A percentile compares a stretch with the other conserved stretches of the same genome.
These are phyloP conservation scores for Ilyonectria robusta DNA, from an alignment of 2,329 filamentous ascomycete species.

Conservation along the genomic window DNA sequence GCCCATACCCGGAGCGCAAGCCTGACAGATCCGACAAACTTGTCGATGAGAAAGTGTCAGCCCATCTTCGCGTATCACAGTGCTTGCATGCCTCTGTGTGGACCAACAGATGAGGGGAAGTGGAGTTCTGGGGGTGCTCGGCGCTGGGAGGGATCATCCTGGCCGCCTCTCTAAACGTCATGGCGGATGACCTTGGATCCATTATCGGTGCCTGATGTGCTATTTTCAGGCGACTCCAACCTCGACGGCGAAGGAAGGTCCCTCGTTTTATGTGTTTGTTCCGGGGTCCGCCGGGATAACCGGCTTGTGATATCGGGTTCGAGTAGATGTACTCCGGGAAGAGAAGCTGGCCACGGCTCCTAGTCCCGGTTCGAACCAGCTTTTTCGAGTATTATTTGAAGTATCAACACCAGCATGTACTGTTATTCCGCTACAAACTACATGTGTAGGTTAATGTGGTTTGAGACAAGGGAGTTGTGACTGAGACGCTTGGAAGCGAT, in stretches of 20 bases:
- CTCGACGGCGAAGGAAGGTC: background rate
- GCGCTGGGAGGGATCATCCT: constrained; percentile 36
- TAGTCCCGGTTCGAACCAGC: background rate
- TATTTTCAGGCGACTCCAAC: constrained; percentile 16
- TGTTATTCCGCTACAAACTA: background rate
- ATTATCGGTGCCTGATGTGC: constrained; percentile 15
- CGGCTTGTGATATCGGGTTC: background rate
- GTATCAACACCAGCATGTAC: background rate
- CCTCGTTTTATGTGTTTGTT: background rate
- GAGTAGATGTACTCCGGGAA: background rate
- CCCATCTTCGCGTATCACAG: constrained; percentile 25
- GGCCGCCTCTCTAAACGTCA: constrained; percentile 40
- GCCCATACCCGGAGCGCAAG: constrained; percentile 3
- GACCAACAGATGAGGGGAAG: constrained; percentile 44
- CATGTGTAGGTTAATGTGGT: background rate
- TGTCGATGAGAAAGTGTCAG: constrained; percentile 20
- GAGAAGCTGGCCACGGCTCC: background rate
- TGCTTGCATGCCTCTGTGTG: constrained; percentile 14
- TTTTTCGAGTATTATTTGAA: background rate
- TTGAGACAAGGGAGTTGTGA: background rate
- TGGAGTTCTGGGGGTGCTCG: constrained; percentile 41
- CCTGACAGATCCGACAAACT: constrained; percentile 25
- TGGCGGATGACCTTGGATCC: constrained; percentile 30
- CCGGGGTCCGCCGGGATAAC: background rate
- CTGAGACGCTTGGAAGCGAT: background rate